These are phyloP conservation scores for Fusarium graminum DNA, from an alignment of 2,329 filamentous ascomycete genomes.

Conservation along the genomic window DNA sequence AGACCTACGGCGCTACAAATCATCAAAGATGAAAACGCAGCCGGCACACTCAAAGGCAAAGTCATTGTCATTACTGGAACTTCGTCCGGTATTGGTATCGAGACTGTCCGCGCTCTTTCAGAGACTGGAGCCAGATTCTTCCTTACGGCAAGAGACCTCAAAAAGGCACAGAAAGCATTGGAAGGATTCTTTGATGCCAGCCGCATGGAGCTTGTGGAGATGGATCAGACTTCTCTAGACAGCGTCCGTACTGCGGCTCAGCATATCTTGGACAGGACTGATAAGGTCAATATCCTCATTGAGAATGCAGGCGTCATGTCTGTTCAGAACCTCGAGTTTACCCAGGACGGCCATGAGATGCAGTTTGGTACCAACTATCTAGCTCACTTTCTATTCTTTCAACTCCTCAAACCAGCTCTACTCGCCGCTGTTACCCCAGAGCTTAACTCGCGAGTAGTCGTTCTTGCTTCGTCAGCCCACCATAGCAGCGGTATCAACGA, in stretches of 20 bases:
- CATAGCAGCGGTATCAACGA: conserved; percentile 31
- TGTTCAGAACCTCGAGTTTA: conserved; percentile 50
- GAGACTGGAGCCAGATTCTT: conserved; percentile 52
- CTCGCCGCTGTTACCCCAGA: conserved; percentile 48
- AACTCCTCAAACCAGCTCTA: conserved; percentile 56
- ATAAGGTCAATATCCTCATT: conserved; percentile 54
- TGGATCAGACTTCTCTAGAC: conserved; percentile 48
- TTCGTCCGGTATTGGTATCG: conserved; percentile 59
- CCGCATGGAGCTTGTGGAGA: conserved; percentile 39
- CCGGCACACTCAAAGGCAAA: conserved; percentile 53
- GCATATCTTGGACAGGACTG: conserved; percentile 34
- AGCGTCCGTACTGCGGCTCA: conserved; percentile 45
- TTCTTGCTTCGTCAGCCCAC: conserved; percentile 49
- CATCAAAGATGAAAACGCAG: conserved; percentile 53
- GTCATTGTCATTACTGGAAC: conserved; percentile 60
- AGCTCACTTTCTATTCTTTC: conserved; percentile 59
- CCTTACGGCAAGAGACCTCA: conserved; percentile 45
- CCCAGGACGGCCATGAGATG: conserved; percentile 58
- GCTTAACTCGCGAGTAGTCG: conserved; percentile 52
- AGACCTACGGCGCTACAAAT: conserved; percentile 58
- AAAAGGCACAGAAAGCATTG: conserved; percentile 42
- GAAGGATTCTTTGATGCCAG: conserved; percentile 28
- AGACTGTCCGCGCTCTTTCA: conserved; percentile 59
- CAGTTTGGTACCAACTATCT: conserved; percentile 61
- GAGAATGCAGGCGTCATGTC: conserved; percentile 61